These are phyloP conservation scores for Martensiomyces pterosporus DNA, from an alignment of 192 early-diverging fungal genomes.

Conservation along the genomic window DNA sequence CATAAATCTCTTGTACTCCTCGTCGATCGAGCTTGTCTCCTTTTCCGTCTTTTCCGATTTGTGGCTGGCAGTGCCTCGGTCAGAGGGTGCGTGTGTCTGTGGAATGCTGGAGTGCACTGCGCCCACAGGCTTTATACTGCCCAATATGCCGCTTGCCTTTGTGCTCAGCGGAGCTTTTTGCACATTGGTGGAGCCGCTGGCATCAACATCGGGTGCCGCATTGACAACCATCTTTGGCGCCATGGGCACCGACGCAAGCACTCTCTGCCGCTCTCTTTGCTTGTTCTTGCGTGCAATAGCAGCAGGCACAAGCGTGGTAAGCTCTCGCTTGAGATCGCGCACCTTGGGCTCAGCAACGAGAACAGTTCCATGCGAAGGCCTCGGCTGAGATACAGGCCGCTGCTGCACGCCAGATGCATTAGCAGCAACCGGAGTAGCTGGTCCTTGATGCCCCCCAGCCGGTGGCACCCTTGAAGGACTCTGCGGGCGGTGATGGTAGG, in stretches of 20 bases:
- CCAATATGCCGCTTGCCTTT: too few species aligned
- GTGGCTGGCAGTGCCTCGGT: too few species aligned
- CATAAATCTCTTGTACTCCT: slow-evolving; percentile 66
- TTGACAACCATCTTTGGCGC: slow-evolving; percentile 60
- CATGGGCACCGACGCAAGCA: slow-evolving; percentile 41
- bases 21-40: slow-evolving; percentile 37
- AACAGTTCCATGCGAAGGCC: too few species aligned
- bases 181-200: slow-evolving; percentile 11
- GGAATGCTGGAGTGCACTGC: too few species aligned
- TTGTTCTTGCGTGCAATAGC: slow-evolving; percentile 53
- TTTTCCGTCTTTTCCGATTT: slow-evolving; percentile 10
- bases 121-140: too few species aligned
- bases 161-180: slow-evolving; percentile 1
- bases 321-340: slow-evolving; percentile 77
- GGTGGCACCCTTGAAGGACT: too few species aligned
- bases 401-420: too few species aligned
- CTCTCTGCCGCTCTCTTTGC: slow-evolving; percentile 37
- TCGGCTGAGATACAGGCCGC: too few species aligned
- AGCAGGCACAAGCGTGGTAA: slow-evolving; percentile 66
- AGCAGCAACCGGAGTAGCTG: neutral
- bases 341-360: slow-evolving; percentile 74
- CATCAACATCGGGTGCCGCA: slow-evolving; percentile 65
- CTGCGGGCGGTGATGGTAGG: too few species aligned
- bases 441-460: neutral
- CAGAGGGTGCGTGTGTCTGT: too few species aligned